Conservation (phyloP, 2,329 filamentous ascomycete species). For the Arthrobotrys musiformis region DNA sequence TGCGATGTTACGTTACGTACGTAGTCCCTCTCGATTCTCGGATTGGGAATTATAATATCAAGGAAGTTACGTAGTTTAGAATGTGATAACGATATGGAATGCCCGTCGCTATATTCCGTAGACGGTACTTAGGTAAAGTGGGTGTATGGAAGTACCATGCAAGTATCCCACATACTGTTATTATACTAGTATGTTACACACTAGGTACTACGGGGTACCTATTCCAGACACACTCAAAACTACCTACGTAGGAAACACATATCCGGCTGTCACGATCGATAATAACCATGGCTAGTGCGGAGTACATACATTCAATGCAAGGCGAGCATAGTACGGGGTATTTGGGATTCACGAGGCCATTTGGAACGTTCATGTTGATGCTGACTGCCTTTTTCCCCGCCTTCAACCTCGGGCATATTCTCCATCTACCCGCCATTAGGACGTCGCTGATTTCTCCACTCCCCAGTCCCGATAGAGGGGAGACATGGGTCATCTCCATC, state of each 20-base stretch:
- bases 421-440: slow-evolving; percentile 46
- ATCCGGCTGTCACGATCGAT: no score
- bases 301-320: neutral
- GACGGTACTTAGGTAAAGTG: neutral
- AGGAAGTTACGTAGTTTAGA: neutral
- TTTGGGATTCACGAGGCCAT: neutral
- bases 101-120: neutral
- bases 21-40: slow-evolving; percentile 5
- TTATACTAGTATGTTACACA: neutral
- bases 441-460: slow-evolving; percentile 46
- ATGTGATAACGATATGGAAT: neutral
- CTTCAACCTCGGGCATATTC: slow-evolving; percentile 37
- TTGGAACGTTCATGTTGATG: neutral
- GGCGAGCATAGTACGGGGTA: neutral
- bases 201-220: no score
- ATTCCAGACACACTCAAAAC: no score
- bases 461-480: slow-evolving; percentile 33
- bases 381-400: neutral
- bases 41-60: slow-evolving; percentile 8
- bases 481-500: slow-evolving; percentile 37
- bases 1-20: slow-evolving; percentile 9
- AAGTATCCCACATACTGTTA: neutral
- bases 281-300: neutral
- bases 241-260: no score
- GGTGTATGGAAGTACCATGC: no score